Conservation (phyloP, 495 filamentous ascomycete genomes). For the Platismatia glauca region DNA sequence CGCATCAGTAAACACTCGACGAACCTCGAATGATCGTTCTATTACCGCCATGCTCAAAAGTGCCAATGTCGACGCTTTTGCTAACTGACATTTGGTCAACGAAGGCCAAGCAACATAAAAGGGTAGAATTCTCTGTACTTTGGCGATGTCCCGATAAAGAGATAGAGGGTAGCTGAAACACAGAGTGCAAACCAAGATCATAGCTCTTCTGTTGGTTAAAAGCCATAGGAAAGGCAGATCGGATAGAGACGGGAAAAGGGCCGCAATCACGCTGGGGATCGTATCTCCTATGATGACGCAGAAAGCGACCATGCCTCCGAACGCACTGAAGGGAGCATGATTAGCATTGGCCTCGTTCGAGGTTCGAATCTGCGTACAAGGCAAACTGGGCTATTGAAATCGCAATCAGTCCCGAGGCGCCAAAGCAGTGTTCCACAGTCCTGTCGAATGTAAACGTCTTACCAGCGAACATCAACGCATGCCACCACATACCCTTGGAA, state of each 20-base stretch:
- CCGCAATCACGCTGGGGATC: conserved; percentile 79
- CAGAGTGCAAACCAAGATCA: conserved; percentile 78
- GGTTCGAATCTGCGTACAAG: conserved; percentile 44
- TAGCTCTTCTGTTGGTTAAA: conserved; percentile 66
- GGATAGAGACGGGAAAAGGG: conserved; percentile 67
- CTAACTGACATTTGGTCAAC: conserved; percentile 53
- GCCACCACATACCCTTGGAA: conserved; percentile 56
- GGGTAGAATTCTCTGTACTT: conserved; percentile 45
- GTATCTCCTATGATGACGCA: conserved; percentile 94
- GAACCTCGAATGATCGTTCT: not conserved
- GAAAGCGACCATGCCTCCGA: conserved; percentile 97
- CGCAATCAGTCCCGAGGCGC: conserved; percentile 74
- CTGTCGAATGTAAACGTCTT: not conserved
- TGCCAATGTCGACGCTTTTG: conserved; percentile 87
- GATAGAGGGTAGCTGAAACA: conserved; percentile 87
- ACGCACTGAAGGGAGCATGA: conserved; percentile 46
- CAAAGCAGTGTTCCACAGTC: conserved; percentile 91
- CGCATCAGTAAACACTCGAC: not conserved
- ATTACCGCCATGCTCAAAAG: conserved; percentile 76
- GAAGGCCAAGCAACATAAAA: not conserved
- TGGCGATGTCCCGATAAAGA: conserved; percentile 92
- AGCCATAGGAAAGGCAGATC: conserved; percentile 71
- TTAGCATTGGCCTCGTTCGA: conserved; percentile 11
- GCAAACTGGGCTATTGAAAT: conserved; percentile 91
- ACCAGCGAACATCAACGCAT: not conserved